A percentile compares a stretch with the other conserved stretches of the same genome.
phyloP scores from a whole-genome alignment of 2,329 filamentous ascomycete species.

The Didymella glomerata region DNA sequence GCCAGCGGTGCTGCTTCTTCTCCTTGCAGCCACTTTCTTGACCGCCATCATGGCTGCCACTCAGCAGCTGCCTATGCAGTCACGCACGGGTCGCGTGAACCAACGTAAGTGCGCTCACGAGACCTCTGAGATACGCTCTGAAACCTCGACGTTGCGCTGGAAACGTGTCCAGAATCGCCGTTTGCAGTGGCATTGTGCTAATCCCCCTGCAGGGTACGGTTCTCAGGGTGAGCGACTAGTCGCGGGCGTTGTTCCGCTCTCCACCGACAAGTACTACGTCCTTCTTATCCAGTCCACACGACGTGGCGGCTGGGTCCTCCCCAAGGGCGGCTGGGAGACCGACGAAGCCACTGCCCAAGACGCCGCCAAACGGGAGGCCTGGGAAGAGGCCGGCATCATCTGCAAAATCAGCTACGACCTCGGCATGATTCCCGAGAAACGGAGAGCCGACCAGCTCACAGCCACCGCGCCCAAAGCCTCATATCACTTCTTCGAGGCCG shows the following conservation, averaged over 20 bases:
- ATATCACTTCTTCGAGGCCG: constrained; percentile 86
- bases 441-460: constrained; percentile 63
- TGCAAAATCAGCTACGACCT: constrained; percentile 86
- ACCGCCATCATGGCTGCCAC: constrained; percentile 55
- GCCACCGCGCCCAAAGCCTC: constrained; percentile 74
- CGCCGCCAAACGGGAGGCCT: constrained; percentile 86
- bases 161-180: not conserved
- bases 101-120: constrained; percentile 71
- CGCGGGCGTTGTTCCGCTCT: constrained; percentile 91
- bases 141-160: constrained; percentile 22
- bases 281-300: constrained; percentile 92
- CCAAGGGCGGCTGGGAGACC: constrained; percentile 96
- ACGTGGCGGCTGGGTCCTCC: constrained; percentile 92
- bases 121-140: constrained; percentile 15
- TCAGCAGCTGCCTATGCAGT: constrained; percentile 63
- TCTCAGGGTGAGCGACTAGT: constrained; percentile 92
- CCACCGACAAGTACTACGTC: constrained; percentile 84
- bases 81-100: constrained; percentile 77
- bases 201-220: constrained; percentile 76
- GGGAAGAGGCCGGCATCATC: constrained; percentile 96
- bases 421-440: constrained; percentile 83
- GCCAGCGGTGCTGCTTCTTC: constrained; percentile 15
- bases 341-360: constrained; percentile 89
- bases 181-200: constrained; percentile 23
- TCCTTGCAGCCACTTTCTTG: constrained; percentile 16